Evolutionary conservation across 2,329 filamentous ascomycete species (phyloP).

Genomic region (Fusarium sp.): DNA sequence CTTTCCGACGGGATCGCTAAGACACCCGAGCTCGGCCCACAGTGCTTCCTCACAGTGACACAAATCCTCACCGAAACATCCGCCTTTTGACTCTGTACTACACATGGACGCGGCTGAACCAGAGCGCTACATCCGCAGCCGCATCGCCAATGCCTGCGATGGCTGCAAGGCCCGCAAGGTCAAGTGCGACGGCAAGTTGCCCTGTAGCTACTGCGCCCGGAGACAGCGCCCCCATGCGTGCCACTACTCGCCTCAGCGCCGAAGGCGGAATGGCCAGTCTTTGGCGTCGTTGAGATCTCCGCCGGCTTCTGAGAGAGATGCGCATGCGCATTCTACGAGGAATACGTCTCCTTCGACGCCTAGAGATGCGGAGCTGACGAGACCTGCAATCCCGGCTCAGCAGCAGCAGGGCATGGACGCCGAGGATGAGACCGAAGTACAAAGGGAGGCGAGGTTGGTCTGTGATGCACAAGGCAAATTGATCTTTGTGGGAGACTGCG

Average conservation of each 20-base stretch:
- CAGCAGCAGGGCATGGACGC: constrained; percentile 38
- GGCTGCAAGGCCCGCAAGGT: constrained; percentile 70
- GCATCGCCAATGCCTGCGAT: constrained; percentile 69
- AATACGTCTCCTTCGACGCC: constrained; percentile 39
- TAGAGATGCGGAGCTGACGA: background rate
- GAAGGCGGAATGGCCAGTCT: constrained; percentile 52
- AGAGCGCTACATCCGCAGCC: constrained; percentile 56
- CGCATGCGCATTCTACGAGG: constrained; percentile 35
- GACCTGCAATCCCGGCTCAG: constrained; percentile 3
- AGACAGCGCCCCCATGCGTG: constrained; percentile 62
- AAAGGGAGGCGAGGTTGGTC: constrained; percentile 66
- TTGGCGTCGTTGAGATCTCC: constrained; percentile 37
- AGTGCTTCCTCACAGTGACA: constrained; percentile 37
- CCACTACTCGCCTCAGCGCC: constrained; percentile 63
- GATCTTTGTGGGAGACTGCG: constrained; percentile 71
- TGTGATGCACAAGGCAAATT: constrained; percentile 69
- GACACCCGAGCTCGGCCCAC: constrained; percentile 19
- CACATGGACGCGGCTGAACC: constrained; percentile 39
- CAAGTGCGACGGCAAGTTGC: constrained; percentile 69
- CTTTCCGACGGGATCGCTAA: constrained; percentile 22
- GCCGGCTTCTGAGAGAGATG: constrained; percentile 38
- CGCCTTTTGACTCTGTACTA: background rate
- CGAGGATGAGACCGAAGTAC: constrained; percentile 70
- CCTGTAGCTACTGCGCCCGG: constrained; percentile 66
- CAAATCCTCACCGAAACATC: constrained; percentile 31